Evolutionary conservation across 768 basidiomycete species (phyloP).

Genomic region (Lentinula aciculospora): DNA sequence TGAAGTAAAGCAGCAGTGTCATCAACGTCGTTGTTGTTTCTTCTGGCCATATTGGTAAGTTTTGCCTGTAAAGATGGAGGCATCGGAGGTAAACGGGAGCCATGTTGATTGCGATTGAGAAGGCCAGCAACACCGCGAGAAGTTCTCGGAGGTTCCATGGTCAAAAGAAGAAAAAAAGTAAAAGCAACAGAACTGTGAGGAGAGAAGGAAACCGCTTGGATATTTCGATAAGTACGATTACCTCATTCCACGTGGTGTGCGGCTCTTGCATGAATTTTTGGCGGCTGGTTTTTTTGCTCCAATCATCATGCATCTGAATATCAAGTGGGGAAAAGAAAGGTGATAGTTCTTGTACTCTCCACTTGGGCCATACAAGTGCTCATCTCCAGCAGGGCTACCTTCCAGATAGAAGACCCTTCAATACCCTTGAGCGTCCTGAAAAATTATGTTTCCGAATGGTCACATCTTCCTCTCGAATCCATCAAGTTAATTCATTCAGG

Average conservation of each 20-base stretch:
- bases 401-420: neutral
- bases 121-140: slow-evolving; percentile 6
- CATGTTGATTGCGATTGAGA: slow-evolving; percentile 15
- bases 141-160: slow-evolving; percentile 4
- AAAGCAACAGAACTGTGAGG: neutral
- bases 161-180: neutral
- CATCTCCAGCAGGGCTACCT: neutral
- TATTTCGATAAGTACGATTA: neutral
- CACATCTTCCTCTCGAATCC: slow-evolving; percentile 57
- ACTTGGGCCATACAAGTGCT: neutral
- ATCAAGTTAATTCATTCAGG: slow-evolving; percentile 91
- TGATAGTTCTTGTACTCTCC: slow-evolving; percentile 9
- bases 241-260: neutral
- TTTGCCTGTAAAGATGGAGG: slow-evolving; percentile 89
- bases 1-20: slow-evolving; percentile 34
- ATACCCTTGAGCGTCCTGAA: slow-evolving; percentile 52
- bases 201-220: neutral
- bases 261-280: neutral
- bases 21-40: slow-evolving; percentile 30
- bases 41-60: slow-evolving; percentile 71
- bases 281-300: neutral
- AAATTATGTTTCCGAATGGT: slow-evolving; percentile 62
- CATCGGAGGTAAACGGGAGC: slow-evolving; percentile 52
- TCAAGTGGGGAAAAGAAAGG: slow-evolving; percentile 41
- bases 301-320: slow-evolving; percentile 32